These are phyloP conservation scores for Geosmithia morbida DNA, from an alignment of 2,329 filamentous ascomycete species.

Conservation along the genomic window DNA sequence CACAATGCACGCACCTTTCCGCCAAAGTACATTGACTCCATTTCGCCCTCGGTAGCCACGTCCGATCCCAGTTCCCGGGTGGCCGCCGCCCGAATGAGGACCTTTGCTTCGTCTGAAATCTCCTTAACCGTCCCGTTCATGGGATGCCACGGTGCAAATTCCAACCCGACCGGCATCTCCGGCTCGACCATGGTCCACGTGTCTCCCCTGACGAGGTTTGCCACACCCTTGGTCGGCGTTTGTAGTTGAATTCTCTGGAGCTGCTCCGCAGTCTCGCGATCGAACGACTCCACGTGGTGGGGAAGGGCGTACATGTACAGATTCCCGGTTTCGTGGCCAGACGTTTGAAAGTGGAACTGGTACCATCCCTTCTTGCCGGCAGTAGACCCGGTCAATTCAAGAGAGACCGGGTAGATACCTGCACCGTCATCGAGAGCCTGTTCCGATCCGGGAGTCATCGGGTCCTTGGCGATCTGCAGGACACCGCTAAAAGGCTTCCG, in stretches of 20 bases:
- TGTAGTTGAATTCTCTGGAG: constrained; percentile 47
- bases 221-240: constrained; percentile 75
- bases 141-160: constrained; percentile 66
- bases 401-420: constrained; percentile 57
- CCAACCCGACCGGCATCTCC: constrained; percentile 58
- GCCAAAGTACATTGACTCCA: constrained; percentile 84
- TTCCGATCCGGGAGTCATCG: constrained; percentile 40
- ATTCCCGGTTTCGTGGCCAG: constrained; percentile 41
- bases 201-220: constrained; percentile 56
- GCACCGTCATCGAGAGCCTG: constrained; percentile 58
- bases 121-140: constrained; percentile 26
- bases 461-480: constrained; percentile 73
- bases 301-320: constrained; percentile 80
- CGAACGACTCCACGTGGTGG: constrained; percentile 71
- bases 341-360: constrained; percentile 57
- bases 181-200: constrained; percentile 67
- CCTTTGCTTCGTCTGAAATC: constrained; percentile 39
- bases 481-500: constrained; percentile 57
- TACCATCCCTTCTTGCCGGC: constrained; percentile 53
- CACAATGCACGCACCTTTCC: constrained; percentile 49
- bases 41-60: constrained; percentile 56
- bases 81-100: constrained; percentile 46
- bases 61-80: constrained; percentile 63
- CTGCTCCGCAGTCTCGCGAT: constrained; percentile 34
- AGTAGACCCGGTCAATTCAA: constrained; percentile 49